These are phyloP conservation scores for Xylariales sp. DNA, from an alignment of 2,329 filamentous ascomycete species.

Conservation along the genomic window DNA sequence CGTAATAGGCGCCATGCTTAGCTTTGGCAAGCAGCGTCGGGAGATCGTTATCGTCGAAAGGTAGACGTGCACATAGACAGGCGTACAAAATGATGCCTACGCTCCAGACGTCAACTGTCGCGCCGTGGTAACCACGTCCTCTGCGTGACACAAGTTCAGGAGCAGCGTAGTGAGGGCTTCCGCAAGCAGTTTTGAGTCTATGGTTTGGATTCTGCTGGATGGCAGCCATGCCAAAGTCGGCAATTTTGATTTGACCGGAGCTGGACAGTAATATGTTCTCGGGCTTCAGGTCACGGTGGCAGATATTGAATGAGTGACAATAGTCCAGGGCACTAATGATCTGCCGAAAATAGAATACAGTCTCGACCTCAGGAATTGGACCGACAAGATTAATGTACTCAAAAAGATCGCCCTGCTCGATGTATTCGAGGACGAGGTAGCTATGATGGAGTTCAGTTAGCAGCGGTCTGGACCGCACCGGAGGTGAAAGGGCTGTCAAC, in stretches of 20 bases:
- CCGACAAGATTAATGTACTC: conserved; percentile 75
- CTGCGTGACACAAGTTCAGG: conserved; percentile 80
- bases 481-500: no score
- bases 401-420: conserved; percentile 76
- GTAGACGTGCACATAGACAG: conserved; percentile 76
- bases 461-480: no score
- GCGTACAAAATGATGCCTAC: conserved; percentile 87
- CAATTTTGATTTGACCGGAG: conserved; percentile 79
- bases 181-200: conserved; percentile 83
- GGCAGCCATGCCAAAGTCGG: conserved; percentile 97
- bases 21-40: conserved; percentile 58
- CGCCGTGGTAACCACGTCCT: conserved; percentile 65
- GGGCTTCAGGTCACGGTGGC: conserved; percentile 92
- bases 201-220: conserved; percentile 76
- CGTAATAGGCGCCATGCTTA: conserved; percentile 54
- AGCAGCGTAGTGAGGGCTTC: conserved; percentile 94
- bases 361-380: conserved; percentile 72
- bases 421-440: conserved; percentile 91
- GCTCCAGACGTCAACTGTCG: conserved; percentile 91
- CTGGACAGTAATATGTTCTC: conserved; percentile 90
- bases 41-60: conserved; percentile 70
- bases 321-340: conserved; percentile 90
- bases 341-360: conserved; percentile 84
- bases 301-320: conserved; percentile 91
- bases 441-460: conserved; percentile 39